Conservation (phyloP, 202 grass and related monocot genomes). For the Panicum virgatum region DNA sequence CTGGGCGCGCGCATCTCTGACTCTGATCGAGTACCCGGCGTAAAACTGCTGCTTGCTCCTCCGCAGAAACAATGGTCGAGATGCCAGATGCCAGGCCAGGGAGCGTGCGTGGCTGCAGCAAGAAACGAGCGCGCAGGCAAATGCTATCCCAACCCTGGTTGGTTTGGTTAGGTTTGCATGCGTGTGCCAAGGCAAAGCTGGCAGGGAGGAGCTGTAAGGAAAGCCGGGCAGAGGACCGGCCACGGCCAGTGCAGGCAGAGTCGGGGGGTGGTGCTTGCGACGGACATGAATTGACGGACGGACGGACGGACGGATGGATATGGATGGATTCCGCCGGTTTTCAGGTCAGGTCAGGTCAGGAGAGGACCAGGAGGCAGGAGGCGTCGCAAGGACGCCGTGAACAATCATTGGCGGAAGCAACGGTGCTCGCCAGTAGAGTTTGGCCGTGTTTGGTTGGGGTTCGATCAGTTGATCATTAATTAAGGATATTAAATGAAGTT, state of each 20-base stretch:
- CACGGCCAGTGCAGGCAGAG: background rate
- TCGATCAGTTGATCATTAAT: too few relatives aligned
- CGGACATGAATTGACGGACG: background rate
- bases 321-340: conserved; percentile 39
- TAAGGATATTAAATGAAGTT: too few relatives aligned
- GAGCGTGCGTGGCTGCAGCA: background rate
- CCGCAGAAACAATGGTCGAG: too few relatives aligned
- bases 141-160: background rate
- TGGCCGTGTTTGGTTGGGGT: too few relatives aligned
- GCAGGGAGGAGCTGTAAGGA: conserved; percentile 7
- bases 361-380: background rate
- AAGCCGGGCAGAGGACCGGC: too few relatives aligned
- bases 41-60: too few relatives aligned
- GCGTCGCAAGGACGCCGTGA: background rate
- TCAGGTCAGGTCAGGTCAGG: conserved; percentile 24
- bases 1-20: background rate
- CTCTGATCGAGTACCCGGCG: background rate
- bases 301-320: background rate
- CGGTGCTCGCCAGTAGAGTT: background rate
- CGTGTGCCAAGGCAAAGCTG: conserved; percentile 35
- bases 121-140: background rate
- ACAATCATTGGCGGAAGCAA: conserved; percentile 24
- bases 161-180: conserved; percentile 18
- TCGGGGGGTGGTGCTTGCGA: conserved; percentile 18
- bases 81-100: too few relatives aligned